Evolutionary conservation across 1,284 basidiomycete genomes (phyloP), one percentile per base, ranked within the genome.

Genomic region (Ustilago crameri): DNA sequence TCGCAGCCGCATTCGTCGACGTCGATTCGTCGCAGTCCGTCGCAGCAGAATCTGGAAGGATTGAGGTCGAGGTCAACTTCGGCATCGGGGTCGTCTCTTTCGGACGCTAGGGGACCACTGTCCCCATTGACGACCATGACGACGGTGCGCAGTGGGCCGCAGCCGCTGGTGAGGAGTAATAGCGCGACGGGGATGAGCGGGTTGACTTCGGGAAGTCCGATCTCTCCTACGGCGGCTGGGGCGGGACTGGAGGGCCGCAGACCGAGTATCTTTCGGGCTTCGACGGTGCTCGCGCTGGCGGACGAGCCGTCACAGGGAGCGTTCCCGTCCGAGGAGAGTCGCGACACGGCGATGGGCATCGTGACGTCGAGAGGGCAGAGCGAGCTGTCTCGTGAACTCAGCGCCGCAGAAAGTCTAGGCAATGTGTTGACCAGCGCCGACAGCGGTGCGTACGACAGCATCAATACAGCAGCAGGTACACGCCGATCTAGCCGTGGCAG

Each of bases 291-390:
- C 1, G 58, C 54, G 9, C n/a, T 63, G 14, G 57, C 49, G 3
- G 68, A 71, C 18, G 58, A 65, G 15, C 37, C 22, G 12, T 38
- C 27, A 9, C 53, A 43, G 15, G 57, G 50, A 5, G 62, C 68
- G 0, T 67, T 51, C 14, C 55, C 63, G 3, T 67, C 63, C 0
- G 59, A 54, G 10, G 68, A 71, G 30, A 72, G 69, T 35, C 51
- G 69, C 22, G 63, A 72, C 37, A 59, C 41, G 9, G 62, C 63
- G 3, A 59, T 72, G 59, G 69, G 63, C 5, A 63, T 72, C 51
- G 63, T 72, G 0, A 63, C 24, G 34, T 57, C 68, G 14, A 42
- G 51, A 22, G 22, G 50, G 8, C 64, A 51, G 22, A 63, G 57
- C 49, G 61, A 67, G 47, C 53, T 68, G 30, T 53, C 46, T n/a